Conservation (phyloP, 768 basidiomycete species). For the Mycena pura region DNA sequence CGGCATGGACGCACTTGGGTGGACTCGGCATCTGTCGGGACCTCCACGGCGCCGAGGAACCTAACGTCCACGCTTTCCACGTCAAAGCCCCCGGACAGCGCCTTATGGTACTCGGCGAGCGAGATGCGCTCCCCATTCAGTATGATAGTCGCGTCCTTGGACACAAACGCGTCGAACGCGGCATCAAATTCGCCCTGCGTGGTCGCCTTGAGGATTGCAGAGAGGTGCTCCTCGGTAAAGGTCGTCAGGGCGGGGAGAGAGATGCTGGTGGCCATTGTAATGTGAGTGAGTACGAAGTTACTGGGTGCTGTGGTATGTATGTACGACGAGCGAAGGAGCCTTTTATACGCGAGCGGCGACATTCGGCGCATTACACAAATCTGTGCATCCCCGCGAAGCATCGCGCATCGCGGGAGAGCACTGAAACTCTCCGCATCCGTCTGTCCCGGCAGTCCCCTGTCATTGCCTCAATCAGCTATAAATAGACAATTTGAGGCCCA, state of each 20-base stretch:
- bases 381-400: no score
- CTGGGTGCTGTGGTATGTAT: no score
- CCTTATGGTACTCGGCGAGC: not conserved
- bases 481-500: no score
- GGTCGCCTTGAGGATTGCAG: not conserved
- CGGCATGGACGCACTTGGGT: not conserved
- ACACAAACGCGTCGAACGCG: not conserved
- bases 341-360: no score
- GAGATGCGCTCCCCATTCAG: not conserved
- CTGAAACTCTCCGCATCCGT: no score
- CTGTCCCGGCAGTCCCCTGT: no score
- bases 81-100: not conserved
- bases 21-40: not conserved
- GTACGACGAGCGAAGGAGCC: no score
- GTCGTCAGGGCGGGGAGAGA: not conserved
- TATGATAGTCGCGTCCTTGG: not conserved
- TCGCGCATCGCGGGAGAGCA: no score
- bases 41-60: not conserved
- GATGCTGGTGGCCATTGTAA: not conserved
- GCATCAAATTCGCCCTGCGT: not conserved
- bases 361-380: no score
- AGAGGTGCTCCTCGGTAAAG: not conserved
- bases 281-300: no score
- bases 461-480: no score
- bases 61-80: not conserved